Evolutionary conservation across 2,329 filamentous ascomycete species (phyloP), one percentile per base, ranked within the genome.

Genomic region (Diaporthe sp.): DNA sequence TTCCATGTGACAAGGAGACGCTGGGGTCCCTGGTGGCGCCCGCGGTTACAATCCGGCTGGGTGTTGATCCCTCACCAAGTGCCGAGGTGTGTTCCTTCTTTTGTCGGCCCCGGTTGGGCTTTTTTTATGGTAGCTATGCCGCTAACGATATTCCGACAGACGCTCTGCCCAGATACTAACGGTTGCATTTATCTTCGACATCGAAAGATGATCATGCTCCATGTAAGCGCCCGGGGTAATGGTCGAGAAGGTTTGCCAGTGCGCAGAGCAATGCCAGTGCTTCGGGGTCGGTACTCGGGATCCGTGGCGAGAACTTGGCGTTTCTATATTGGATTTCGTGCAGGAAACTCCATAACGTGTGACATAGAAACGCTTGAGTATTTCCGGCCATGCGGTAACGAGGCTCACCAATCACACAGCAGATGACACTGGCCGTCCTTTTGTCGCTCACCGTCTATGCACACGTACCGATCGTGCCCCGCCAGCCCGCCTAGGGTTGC

Each of bases 251-350:
- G 13, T 46, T 46, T 31, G 19, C 39, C 25, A 28, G 46, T 19
- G 34, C 4, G 9, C 34, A 70, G 15, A 55, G 65, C 49, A 55
- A 49, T 39, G 65, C 46, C 31, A n/a, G 31, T 53, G 65, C 65
- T 39, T 34, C 22, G 44, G 31, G 65, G 65, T 68, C 65, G 65
- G 65, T 70, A 55, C 65, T 55, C 65, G 65, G 65, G 49, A 70
- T 42, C 65, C 65, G 65, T 70, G 65, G 34, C 65, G 49, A 55
- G n/a, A 70, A 42, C 65, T 70, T 70, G 65, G 65, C 65, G n/a
- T 55, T 55, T 55, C 65, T 70, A 70, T 70, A 70, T 55, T 70
- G 49, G 65, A 70, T 70, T 70, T 31, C 65, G 49, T 70, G 65
- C 65, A 70, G 65, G 49, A 28, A 22, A 39, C 65, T 42, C 65